Conservation (phyloP, 768 basidiomycete species). For the Tricholoma sp. region DNA sequence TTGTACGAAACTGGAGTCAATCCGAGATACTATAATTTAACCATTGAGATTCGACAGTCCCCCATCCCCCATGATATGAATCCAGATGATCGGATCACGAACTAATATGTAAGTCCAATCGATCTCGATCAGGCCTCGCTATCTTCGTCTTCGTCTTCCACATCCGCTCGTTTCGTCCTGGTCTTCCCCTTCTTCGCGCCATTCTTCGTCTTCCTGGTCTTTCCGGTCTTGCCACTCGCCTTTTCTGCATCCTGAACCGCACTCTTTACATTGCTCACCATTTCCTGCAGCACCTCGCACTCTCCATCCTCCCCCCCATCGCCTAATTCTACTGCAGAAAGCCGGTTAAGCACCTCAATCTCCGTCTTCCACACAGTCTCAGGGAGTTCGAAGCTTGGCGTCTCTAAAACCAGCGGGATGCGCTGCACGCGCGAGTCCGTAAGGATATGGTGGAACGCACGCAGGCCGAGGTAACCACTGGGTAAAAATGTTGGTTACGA, state of each 20-base stretch:
- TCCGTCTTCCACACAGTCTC: constrained; percentile 68
- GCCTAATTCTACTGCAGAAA: constrained; percentile 21
- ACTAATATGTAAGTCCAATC: too few species aligned
- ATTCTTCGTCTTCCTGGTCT: background rate
- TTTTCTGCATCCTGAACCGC: constrained; percentile 6
- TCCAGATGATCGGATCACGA: too few species aligned
- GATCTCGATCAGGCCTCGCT: background rate
- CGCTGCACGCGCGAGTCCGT: constrained; percentile 60
- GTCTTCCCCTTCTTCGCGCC: constrained; percentile 7
- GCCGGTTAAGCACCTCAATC: constrained; percentile 52
- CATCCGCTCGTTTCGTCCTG: constrained; percentile 14
- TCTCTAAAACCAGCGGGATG: constrained; percentile 82
- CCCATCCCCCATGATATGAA: too few species aligned
- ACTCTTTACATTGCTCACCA: constrained; percentile 14
- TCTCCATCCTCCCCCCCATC: background rate
- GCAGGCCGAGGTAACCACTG: constrained; percentile 66
- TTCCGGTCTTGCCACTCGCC: background rate
- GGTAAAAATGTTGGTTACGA: background rate
- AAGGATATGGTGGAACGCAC: constrained; percentile 60
- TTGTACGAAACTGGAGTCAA: too few species aligned
- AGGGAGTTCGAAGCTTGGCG: constrained; percentile 63
- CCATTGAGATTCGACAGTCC: too few species aligned
- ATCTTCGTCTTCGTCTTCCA: constrained; percentile 17
- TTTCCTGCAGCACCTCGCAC: constrained; percentile 7
- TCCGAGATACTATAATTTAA: too few species aligned